phyloP scores from a whole-genome alignment of 2,329 filamentous ascomycete genomes.

The Purpureocillium takamizusanense region DNA sequence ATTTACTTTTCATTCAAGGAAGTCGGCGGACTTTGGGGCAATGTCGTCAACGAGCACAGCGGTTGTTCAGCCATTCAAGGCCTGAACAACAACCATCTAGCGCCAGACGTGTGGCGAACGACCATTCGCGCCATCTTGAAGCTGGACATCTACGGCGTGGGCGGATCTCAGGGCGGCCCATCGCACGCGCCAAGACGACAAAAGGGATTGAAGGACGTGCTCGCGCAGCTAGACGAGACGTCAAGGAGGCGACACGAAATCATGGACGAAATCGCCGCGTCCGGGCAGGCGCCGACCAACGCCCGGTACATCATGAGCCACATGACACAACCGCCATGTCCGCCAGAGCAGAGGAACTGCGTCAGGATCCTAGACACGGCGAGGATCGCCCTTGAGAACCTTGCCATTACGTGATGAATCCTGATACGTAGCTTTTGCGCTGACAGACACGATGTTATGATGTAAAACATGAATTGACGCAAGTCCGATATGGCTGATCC shows the following conservation, averaged over 20 bases:
- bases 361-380: slow-evolving; percentile 45
- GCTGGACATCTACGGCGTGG: slow-evolving; percentile 48
- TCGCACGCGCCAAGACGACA: slow-evolving; percentile 19
- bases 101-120: slow-evolving; percentile 44
- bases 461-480: too few relatives aligned
- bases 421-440: not conserved
- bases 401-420: slow-evolving; percentile 39
- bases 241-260: slow-evolving; percentile 37
- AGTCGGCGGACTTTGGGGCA: slow-evolving; percentile 41
- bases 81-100: slow-evolving; percentile 32
- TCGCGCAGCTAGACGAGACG: slow-evolving; percentile 42
- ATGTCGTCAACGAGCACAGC: slow-evolving; percentile 14
- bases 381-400: slow-evolving; percentile 40
- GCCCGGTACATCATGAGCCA: slow-evolving; percentile 17
- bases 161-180: slow-evolving; percentile 7
- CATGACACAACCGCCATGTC: slow-evolving; percentile 11
- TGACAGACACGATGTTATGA: too few relatives aligned
- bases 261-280: slow-evolving; percentile 34
- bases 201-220: slow-evolving; percentile 45
- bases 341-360: slow-evolving; percentile 32
- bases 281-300: slow-evolving; percentile 21
- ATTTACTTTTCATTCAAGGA: slow-evolving; percentile 35
- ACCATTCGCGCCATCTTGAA: slow-evolving; percentile 44
- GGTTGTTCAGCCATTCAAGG: slow-evolving; percentile 13
- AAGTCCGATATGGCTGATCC: too few relatives aligned